Conservation (phyloP, 495 filamentous ascomycete species). For the Aspergillus egyptiacus region DNA sequence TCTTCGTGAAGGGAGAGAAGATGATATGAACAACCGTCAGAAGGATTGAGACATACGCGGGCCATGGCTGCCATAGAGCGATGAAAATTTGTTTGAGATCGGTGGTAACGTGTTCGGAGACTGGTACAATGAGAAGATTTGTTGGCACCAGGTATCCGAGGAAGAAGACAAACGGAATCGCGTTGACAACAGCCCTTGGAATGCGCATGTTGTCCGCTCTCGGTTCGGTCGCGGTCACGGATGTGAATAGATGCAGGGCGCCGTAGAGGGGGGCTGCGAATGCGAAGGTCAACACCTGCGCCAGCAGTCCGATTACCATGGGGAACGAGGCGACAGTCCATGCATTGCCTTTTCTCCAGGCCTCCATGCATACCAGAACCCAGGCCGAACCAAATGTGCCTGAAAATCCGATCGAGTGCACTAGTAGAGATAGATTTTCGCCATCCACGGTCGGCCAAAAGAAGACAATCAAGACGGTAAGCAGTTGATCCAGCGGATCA, state of each 20-base stretch:
- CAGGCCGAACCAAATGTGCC: conserved; percentile 52
- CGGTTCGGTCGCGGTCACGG: conserved; percentile 41
- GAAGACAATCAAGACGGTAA: conserved; percentile 45
- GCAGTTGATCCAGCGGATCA: conserved; percentile 38
- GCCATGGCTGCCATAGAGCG: conserved; percentile 57
- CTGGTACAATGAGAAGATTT: conserved; percentile 46
- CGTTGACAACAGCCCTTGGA: conserved; percentile 39
- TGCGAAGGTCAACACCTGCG: conserved; percentile 51
- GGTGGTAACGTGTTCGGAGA: conserved; percentile 36
- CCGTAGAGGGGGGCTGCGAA: conserved; percentile 49
- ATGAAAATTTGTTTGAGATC: conserved; percentile 52
- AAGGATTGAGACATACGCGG: conserved; percentile 41
- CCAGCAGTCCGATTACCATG: conserved; percentile 44
- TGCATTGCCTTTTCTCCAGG: conserved; percentile 49
- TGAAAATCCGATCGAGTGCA: conserved; percentile 47
- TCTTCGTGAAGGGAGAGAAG: conserved; percentile 31
- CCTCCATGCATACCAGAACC: conserved; percentile 51
- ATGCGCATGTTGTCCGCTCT: conserved; percentile 45
- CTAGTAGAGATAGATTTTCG: conserved; percentile 32
- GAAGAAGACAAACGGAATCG: conserved; percentile 43
- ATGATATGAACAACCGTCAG: conserved; percentile 26
- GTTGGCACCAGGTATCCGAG: conserved; percentile 49
- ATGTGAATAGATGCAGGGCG: conserved; percentile 47
- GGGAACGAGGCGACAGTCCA: conserved; percentile 46
- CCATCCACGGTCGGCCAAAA: conserved; percentile 54